Base-by-base conservation (phyloP, 306 rosid species). In the Lagenaria siceraria region DNA sequence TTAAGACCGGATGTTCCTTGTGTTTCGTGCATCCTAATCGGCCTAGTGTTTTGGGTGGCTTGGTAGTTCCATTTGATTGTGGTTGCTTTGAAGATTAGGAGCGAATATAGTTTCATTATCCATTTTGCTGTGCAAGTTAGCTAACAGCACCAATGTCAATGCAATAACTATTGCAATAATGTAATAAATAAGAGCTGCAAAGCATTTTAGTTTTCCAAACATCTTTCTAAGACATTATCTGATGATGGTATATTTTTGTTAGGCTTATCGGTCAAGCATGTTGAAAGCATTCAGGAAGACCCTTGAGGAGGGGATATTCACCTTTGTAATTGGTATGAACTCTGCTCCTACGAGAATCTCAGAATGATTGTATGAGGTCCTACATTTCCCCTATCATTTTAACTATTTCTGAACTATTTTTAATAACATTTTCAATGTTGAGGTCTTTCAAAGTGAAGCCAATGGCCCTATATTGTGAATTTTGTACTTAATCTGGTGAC, bases 181-280 rank as follows among this genome's bases (percentile, higher is more conserved):
- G 33, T 29, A 29, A 29, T 4, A 29, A 4, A 29, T 29, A 17
- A 53, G 63, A 8, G 49, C 31, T 29, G 43, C 27, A 52, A 17
- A 19, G 48, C 31, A 31, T 51, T 49, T 75, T 76, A 36, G 8
- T 8, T 40, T 76, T 59, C 60, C 58, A 5, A n/a, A 24, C 64
- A 31, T 74, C 33, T 53, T 43, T 74, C 29, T 62, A 46, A 72
- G 74, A 51, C 64, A 27, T 33, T 73, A 21, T 17, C 70, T 18
- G 25, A 24, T 43, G 4, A 33, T 78, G 54, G 33, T 79, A 35
- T 40, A 77, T 74, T 63, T 35, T 63, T 74, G 78, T 66, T 87
- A 95, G 99, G 97, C 96, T 71, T 95, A 95, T 82, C 90, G 96
- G 66, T 86, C 85, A 73, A 95, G 99, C 93, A 95, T 95, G 99